These are phyloP conservation scores for Colletotrichum trifolii DNA, from an alignment of 2,329 filamentous ascomycete genomes.

Conservation along the genomic window DNA sequence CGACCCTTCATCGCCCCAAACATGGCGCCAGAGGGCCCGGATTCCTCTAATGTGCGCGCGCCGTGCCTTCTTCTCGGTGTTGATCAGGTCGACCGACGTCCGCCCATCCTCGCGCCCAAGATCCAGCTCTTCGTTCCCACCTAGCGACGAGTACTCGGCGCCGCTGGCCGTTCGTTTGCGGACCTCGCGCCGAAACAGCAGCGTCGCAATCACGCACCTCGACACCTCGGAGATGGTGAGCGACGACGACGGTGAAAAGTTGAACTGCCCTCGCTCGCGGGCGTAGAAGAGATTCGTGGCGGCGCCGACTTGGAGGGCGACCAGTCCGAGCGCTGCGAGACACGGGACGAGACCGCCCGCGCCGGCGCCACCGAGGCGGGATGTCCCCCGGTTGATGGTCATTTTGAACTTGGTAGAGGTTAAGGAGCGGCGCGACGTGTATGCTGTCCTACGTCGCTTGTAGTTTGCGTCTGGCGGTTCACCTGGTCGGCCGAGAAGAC, in stretches of 20 bases:
- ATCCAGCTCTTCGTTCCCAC: conserved; percentile 25
- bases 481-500: not conserved
- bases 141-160: conserved; percentile 26
- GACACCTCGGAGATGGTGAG: conserved; percentile 44
- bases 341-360: conserved; percentile 33
- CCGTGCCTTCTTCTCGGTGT: conserved; percentile 3
- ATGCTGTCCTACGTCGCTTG: not conserved
- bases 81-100: not conserved
- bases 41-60: not conserved
- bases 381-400: conserved; percentile 2
- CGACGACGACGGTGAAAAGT: conserved; percentile 45
- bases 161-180: conserved; percentile 24
- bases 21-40: conserved; percentile 32
- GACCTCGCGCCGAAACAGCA: conserved; percentile 42
- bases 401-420: not conserved
- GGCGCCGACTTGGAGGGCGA: conserved; percentile 48
- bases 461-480: not conserved
- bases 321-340: conserved; percentile 46
- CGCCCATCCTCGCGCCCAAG: conserved; percentile 8
- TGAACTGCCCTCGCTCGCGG: conserved; percentile 41
- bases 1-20: conserved; percentile 38
- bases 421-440: not conserved
- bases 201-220: conserved; percentile 43
- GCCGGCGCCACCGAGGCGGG: conserved; percentile 27
- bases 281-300: conserved; percentile 45